These are phyloP conservation scores for Maudiozyma saulgeensis DNA, from an alignment of 805 yeast genomes.

Conservation along the genomic window DNA sequence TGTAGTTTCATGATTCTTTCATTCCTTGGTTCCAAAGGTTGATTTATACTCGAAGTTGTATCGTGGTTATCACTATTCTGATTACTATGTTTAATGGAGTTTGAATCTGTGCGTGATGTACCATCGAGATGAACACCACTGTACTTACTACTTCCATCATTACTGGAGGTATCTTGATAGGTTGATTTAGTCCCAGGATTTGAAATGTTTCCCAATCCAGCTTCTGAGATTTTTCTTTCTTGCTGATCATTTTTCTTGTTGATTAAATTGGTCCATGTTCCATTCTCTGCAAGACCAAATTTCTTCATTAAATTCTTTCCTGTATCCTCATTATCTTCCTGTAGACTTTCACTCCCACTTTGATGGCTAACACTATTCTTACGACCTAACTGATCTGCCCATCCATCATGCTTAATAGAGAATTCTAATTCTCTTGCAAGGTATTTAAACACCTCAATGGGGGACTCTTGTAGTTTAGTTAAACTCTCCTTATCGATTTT, in stretches of 20 bases:
- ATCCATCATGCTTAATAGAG: constrained; percentile 11
- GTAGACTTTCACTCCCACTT: not conserved
- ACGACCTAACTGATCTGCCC: not conserved
- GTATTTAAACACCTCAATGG: constrained; percentile 26
- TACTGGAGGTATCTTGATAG: constrained; percentile 1
- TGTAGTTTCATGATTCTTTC: not conserved
- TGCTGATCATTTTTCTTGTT: constrained; percentile 9
- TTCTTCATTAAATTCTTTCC: constrained; percentile 21
- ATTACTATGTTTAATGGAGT: not conserved
- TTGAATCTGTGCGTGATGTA: not conserved
- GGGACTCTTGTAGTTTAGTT: constrained; percentile 18
- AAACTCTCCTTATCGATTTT: constrained; percentile 2
- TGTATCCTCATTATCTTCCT: constrained; percentile 12
- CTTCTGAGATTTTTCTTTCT: constrained; percentile 2
- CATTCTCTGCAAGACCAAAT: constrained; percentile 24
- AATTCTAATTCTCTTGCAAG: constrained; percentile 27
- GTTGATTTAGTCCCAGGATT: not conserved
- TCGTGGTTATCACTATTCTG: not conserved
- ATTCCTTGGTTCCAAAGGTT: not conserved
- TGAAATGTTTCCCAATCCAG: not conserved
- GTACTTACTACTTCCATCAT: not conserved
- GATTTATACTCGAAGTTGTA: not conserved
- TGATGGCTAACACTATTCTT: not conserved
- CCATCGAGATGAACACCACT: not conserved
- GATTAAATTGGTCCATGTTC: constrained; percentile 27